A percentile compares a stretch with the other conserved stretches of the same genome.
phyloP scores from a whole-genome alignment of 306 rosid genomes.

The Lagenaria siceraria region DNA sequence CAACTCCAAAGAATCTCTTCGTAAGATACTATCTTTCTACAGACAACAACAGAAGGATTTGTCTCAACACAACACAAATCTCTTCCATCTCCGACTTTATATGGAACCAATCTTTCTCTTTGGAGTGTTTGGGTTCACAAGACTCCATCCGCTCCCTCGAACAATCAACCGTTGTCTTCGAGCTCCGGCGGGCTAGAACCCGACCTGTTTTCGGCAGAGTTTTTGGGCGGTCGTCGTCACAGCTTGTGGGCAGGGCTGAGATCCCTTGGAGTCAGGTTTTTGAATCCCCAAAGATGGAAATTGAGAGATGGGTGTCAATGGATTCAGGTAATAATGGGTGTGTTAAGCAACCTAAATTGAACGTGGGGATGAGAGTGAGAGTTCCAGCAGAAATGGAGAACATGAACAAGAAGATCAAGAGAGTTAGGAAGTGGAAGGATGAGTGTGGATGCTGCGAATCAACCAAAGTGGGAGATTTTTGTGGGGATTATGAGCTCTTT shows the following conservation, averaged over 20 bases:
- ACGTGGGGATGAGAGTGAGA: conserved; percentile 35
- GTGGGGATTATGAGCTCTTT: conserved; percentile 42
- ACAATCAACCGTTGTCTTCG: conserved; percentile 46
- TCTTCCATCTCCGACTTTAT: conserved; percentile 23
- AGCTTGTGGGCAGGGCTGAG: conserved; percentile 47
- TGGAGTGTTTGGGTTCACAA: conserved; percentile 52
- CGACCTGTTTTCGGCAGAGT: conserved; percentile 23
- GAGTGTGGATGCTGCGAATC: conserved; percentile 62
- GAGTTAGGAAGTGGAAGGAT: conserved; percentile 16
- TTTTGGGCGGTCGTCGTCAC: conserved; percentile 26
- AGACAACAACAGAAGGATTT: conserved; percentile 30
- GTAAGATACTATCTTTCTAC: conserved; percentile 28
- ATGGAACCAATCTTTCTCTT: conserved; percentile 55
- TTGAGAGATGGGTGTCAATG: conserved; percentile 52
- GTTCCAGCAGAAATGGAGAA: conserved; percentile 1
- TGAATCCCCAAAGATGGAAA: conserved; percentile 49
- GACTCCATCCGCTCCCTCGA: conserved; percentile 32
- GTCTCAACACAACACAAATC: conserved; percentile 33
- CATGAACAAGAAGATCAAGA: conserved; percentile 6
- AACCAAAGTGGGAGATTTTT: conserved; percentile 21
- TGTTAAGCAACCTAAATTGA: conserved; percentile 22
- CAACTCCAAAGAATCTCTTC: background rate
- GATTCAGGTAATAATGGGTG: conserved; percentile 8
- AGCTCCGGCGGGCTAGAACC: conserved; percentile 46
- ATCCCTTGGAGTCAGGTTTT: conserved; percentile 49